A percentile compares a stretch with the other conserved stretches of the same genome.
phyloP scores from a whole-genome alignment of 441 rosid genomes.

The Pelargonium australe region DNA sequence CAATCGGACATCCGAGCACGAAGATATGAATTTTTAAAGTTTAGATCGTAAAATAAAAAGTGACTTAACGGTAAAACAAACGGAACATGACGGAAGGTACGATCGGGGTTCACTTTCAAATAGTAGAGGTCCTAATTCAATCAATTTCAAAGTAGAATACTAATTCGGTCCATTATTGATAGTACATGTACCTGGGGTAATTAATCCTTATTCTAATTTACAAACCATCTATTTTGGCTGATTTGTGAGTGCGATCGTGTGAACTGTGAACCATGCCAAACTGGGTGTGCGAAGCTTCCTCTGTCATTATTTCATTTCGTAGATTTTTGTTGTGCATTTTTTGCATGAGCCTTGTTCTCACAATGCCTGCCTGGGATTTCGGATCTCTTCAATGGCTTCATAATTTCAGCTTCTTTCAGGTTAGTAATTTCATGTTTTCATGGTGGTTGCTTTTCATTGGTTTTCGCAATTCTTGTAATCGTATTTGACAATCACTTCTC shows the following conservation, averaged over 20 bases:
- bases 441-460: background rate
- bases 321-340: background rate
- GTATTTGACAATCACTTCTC: no score
- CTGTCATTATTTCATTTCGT: background rate
- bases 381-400: background rate
- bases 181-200: no score
- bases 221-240: background rate
- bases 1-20: no score
- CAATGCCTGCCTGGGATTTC: background rate
- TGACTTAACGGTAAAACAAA: no score
- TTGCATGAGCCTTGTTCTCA: background rate
- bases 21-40: no score
- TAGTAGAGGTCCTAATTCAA: no score
- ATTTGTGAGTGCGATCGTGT: background rate
- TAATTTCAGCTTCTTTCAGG: background rate
- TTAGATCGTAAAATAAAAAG: no score
- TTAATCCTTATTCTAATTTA: conserved; percentile 11
- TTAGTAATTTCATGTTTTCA: background rate
- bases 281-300: background rate
- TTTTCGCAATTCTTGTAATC: background rate
- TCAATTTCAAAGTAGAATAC: no score
- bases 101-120: no score
- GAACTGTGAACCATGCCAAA: background rate
- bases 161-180: no score
- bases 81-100: no score